phyloP scores from a whole-genome alignment of 1,139 yeast genomes.

The Wickerhamomyces sp. region DNA sequence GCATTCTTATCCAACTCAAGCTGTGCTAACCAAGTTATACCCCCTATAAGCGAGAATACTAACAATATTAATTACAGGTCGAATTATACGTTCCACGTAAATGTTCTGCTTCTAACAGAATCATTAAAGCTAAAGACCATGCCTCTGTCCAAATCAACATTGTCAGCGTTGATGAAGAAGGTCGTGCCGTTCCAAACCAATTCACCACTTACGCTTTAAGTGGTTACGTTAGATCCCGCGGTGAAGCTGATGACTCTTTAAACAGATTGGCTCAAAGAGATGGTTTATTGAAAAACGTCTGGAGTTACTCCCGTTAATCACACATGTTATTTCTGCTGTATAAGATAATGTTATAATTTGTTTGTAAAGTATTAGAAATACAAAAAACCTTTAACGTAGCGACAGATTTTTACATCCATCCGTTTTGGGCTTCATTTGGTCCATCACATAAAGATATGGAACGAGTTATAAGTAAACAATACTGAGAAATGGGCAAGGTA shows the following conservation, averaged over 20 bases:
- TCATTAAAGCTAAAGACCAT: constrained; percentile 99
- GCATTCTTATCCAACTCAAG: too few species aligned
- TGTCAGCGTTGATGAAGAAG: constrained; percentile 89
- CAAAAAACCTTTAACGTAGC: too few species aligned
- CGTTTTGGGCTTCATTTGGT: too few species aligned
- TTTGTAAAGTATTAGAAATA: constrained; percentile 1
- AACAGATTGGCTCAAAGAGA: constrained; percentile 99
- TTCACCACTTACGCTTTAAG: constrained; percentile 94
- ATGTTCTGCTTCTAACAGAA: constrained; percentile 99
- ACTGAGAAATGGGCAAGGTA: too few species aligned
- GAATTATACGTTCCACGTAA: constrained; percentile 99
- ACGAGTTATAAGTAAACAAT: too few species aligned
- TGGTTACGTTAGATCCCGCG: constrained; percentile 89
- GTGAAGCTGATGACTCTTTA: constrained; percentile 98
- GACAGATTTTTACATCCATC: too few species aligned
- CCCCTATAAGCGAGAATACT: too few species aligned
- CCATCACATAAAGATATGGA: too few species aligned
- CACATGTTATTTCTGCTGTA: constrained; percentile 11
- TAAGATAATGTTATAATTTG: constrained; percentile 1
- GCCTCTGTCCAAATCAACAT: constrained; percentile 94
- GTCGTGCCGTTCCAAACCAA: constrained; percentile 90
- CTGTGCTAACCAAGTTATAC: too few species aligned
- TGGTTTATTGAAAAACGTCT: constrained; percentile 97
- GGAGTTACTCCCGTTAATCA: constrained; percentile 95
- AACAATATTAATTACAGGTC: constrained; percentile 46